Evolutionary conservation across 345 rosid genomes (phyloP), one percentile per base, ranked within the genome.

Genomic region (Gossypium longicalyx): DNA sequence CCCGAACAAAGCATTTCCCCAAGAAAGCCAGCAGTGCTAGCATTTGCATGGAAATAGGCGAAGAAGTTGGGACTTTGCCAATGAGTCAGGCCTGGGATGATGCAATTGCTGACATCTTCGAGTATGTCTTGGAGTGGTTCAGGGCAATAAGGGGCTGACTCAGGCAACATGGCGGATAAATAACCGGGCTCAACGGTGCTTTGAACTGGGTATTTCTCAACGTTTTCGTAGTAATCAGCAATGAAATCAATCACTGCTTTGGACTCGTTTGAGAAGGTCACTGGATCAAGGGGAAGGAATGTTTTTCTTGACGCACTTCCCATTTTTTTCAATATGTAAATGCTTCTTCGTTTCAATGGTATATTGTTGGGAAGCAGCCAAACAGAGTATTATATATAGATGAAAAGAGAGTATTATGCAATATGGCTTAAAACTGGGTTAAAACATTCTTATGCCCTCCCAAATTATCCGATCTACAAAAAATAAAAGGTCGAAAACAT

Each of bases 31-130:
- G 81, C 81, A 51, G 77, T 80, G 81, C 83, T 83, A 3, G 77
- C 77, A 12, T 58, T 58, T 60, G 80, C 71, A 9, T 53, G 83
- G 71, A 80, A 83, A 22, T 71, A 83, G 10, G 67, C 80, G 23
- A 83, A 80, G 77, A 68, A 78, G 16, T 44, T 78, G 0, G 83
- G 83, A 43, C 82, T 80, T 48, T 72, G 83, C 86, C 86, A 83
- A 19, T 80, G 86, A 20, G 83, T 83, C 2, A 83, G 20, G 7
- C 83, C 83, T 0, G 86, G 75, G 0, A 76, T 3, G 12, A 79
- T 75, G 17, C 17, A n/a, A 13, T 79, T 74, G 0, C 45, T 20
- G 52, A 66, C 70, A 20, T 66, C 29, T 66, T 43, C 45, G 27
- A 66, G 53, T 43, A 66, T 79, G 1, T 73, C 25, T 12, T 82